Percentiles rank a stretch among this genome's conserved stretches.
These are phyloP conservation scores for Talaromyces sp. DNA, from an alignment of 2,329 filamentous ascomycete genomes.

Conservation along the genomic window DNA sequence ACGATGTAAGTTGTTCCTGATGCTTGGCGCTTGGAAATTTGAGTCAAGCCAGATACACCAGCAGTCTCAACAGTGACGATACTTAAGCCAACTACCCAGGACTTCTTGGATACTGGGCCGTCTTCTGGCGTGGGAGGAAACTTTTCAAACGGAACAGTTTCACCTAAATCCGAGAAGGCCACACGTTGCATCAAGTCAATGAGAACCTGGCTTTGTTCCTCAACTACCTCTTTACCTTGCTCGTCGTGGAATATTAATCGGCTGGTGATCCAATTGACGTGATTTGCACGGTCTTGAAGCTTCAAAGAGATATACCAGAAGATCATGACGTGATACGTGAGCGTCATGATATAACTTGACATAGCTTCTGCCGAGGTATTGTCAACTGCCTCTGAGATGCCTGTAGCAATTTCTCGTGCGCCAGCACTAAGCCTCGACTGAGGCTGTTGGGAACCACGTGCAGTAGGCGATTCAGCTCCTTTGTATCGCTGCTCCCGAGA, in stretches of 20 bases:
- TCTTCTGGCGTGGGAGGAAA: slow-evolving; percentile 46
- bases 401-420: slow-evolving; percentile 44
- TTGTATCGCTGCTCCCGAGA: slow-evolving; percentile 64
- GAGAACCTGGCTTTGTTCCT: slow-evolving; percentile 91
- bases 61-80: slow-evolving; percentile 55
- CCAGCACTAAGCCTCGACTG: slow-evolving; percentile 46
- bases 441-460: slow-evolving; percentile 39
- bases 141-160: slow-evolving; percentile 53
- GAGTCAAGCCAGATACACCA: slow-evolving; percentile 49
- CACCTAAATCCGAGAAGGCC: slow-evolving; percentile 81
- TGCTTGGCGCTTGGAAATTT: slow-evolving; percentile 55
- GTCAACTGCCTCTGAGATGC: slow-evolving; percentile 29
- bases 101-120: slow-evolving; percentile 48
- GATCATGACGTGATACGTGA: slow-evolving; percentile 92
- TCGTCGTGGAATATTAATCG: slow-evolving; percentile 78
- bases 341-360: slow-evolving; percentile 88
- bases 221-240: slow-evolving; percentile 72
- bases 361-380: slow-evolving; percentile 68
- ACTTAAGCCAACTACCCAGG: slow-evolving; percentile 56
- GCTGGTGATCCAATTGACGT: slow-evolving; percentile 88
- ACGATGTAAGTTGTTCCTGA: slow-evolving; percentile 54
- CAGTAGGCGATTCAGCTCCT: slow-evolving; percentile 32
- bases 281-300: slow-evolving; percentile 76
- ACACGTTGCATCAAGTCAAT: slow-evolving; percentile 94
- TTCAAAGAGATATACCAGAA: slow-evolving; percentile 96